A percentile compares a stretch with the other conserved stretches of the same genome.
These are phyloP conservation scores for Saturnispora mendoncae DNA, from an alignment of 805 yeast genomes.

Conservation along the genomic window DNA sequence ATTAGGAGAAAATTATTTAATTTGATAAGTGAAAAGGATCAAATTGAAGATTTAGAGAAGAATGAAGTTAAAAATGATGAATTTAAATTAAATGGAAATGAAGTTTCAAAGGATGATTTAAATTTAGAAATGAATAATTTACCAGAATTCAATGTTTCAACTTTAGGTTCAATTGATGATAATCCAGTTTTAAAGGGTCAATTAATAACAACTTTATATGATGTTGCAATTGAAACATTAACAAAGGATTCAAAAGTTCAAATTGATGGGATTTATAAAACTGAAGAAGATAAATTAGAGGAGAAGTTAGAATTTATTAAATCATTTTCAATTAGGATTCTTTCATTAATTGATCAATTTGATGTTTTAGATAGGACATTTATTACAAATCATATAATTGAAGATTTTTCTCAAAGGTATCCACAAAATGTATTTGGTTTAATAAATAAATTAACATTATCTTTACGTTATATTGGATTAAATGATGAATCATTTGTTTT, in stretches of 20 bases:
- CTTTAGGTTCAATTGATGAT: slow-evolving; percentile 78
- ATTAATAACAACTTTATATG: slow-evolving; percentile 59
- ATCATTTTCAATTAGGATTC: slow-evolving; percentile 31
- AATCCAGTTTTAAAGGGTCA: slow-evolving; percentile 75
- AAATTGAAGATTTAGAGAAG: slow-evolving; percentile 36
- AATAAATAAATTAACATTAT: slow-evolving; percentile 50
- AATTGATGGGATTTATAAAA: slow-evolving; percentile 29
- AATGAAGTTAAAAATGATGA: slow-evolving; percentile 29
- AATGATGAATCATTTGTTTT: slow-evolving; percentile 41
- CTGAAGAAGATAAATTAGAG: slow-evolving; percentile 22
- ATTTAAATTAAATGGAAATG: slow-evolving; percentile 14
- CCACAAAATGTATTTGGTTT: slow-evolving; percentile 34
- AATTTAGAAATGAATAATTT: slow-evolving; percentile 54
- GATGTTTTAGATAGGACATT: slow-evolving; percentile 59
- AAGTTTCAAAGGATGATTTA: slow-evolving; percentile 36
- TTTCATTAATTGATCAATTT: slow-evolving; percentile 60
- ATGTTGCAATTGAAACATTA: slow-evolving; percentile 51
- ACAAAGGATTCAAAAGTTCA: slow-evolving; percentile 20
- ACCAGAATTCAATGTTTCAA: slow-evolving; percentile 81
- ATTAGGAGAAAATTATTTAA: slow-evolving; percentile 80
- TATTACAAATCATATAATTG: slow-evolving; percentile 55
- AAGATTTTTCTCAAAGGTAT: slow-evolving; percentile 38
- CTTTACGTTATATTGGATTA: slow-evolving; percentile 46
- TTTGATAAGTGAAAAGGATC: slow-evolving; percentile 65
- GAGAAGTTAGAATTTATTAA: slow-evolving; percentile 3